Evolutionary conservation across 2,329 filamentous ascomycete species (phyloP).

Genomic region (Alternaria angustiovoidea): DNA sequence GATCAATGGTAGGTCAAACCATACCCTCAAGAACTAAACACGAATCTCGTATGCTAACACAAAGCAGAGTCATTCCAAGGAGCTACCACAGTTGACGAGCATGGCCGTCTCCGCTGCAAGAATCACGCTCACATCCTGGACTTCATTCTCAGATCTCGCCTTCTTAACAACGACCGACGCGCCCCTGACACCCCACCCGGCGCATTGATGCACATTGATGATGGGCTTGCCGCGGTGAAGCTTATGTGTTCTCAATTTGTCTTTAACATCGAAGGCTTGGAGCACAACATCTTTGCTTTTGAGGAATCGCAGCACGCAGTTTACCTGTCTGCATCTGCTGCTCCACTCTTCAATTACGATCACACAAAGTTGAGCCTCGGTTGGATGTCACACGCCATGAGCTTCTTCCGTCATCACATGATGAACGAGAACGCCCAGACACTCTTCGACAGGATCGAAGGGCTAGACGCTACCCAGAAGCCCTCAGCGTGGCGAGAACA

Average conservation of each 20-base stretch:
- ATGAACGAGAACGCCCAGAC: slow-evolving; percentile 48
- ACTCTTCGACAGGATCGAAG: slow-evolving; percentile 47
- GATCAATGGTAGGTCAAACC: slow-evolving; percentile 53
- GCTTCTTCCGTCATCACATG: slow-evolving; percentile 64
- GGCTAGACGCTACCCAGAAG: slow-evolving; percentile 48
- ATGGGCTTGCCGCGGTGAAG: slow-evolving; percentile 38
- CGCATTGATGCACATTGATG: slow-evolving; percentile 16
- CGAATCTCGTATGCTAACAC: background rate
- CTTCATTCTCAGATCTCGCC: slow-evolving; percentile 43
- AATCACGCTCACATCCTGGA: slow-evolving; percentile 45
- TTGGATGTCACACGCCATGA: slow-evolving; percentile 58
- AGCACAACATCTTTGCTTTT: slow-evolving; percentile 48
- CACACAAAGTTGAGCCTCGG: slow-evolving; percentile 53
- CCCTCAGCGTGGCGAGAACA: slow-evolving; percentile 55
- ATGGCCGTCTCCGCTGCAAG: slow-evolving; percentile 36
- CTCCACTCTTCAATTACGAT: slow-evolving; percentile 51
- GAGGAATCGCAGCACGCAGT: slow-evolving; percentile 56
- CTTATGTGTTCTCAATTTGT: slow-evolving; percentile 47
- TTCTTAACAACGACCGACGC: slow-evolving; percentile 37
- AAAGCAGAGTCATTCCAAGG: slow-evolving; percentile 44
- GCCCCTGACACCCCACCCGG: slow-evolving; percentile 16
- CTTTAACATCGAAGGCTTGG: slow-evolving; percentile 27
- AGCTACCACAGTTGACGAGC: slow-evolving; percentile 20
- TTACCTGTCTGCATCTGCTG: slow-evolving; percentile 48
- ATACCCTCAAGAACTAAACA: background rate